Percentiles rank a stretch among this genome's conserved stretches.
Evolutionary conservation across 225 moss, liverwort and hornwort species (phyloP).

Genomic region (Physcomitrium patens): DNA sequence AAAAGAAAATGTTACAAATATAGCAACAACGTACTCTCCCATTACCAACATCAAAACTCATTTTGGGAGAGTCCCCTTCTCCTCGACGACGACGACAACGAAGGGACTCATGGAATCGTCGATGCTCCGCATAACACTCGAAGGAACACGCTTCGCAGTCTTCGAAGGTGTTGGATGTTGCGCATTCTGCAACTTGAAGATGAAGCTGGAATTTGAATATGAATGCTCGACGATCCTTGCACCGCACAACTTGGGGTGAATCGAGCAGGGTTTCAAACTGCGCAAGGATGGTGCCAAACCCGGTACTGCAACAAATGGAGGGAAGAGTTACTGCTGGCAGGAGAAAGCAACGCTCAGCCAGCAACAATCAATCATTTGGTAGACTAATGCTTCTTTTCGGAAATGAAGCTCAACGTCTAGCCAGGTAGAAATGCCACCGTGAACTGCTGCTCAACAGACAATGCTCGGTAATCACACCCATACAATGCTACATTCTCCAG

Average conservation of each 20-base stretch:
- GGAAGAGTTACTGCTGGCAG: conserved; percentile 28
- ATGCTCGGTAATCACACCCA: too few species aligned
- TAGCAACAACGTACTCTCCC: too few species aligned
- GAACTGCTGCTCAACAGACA: conserved; percentile 36
- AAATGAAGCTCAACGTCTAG: conserved; percentile 34
- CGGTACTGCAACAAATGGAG: conserved; percentile 35
- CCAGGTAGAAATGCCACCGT: conserved; percentile 37
- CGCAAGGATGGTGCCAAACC: conserved; percentile 41
- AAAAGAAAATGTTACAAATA: too few species aligned
- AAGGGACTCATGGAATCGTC: too few species aligned
- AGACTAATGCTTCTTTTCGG: conserved; percentile 45
- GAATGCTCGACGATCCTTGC: not conserved
- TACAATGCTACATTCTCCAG: not conserved
- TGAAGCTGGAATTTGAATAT: too few species aligned
- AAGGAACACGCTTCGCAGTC: too few species aligned
- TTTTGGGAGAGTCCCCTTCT: too few species aligned
- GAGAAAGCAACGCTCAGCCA: conserved; percentile 7
- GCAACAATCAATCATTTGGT: conserved; percentile 17
- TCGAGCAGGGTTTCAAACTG: conserved; percentile 35
- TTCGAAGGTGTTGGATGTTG: too few species aligned
- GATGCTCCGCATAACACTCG: too few species aligned
- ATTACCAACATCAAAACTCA: too few species aligned
- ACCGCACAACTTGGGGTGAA: not conserved
- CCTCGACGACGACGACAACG: too few species aligned
- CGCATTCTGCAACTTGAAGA: too few species aligned